These are phyloP conservation scores for Mycena epipterygia DNA, from an alignment of 768 basidiomycete species.

Conservation along the genomic window DNA sequence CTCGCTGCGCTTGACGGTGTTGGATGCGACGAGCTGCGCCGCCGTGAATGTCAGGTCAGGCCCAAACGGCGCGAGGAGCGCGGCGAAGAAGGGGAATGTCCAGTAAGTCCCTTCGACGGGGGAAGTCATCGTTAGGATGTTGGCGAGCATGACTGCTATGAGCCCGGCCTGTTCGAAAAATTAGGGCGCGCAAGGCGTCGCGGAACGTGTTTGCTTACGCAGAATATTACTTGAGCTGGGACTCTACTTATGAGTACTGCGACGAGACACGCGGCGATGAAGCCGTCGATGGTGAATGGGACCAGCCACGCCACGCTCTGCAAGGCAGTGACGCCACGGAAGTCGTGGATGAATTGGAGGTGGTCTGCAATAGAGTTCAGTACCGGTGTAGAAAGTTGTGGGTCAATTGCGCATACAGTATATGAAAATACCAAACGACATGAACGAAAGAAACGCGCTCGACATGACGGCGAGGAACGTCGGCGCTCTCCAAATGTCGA, in stretches of 20 bases:
- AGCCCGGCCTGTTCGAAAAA: background rate
- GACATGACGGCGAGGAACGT: slow-evolving; percentile 20
- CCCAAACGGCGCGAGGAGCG: slow-evolving; percentile 13
- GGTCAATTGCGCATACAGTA: background rate
- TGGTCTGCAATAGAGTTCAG: background rate
- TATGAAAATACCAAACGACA: slow-evolving; percentile 22
- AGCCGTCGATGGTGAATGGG: slow-evolving; percentile 18
- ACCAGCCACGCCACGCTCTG: slow-evolving; percentile 15
- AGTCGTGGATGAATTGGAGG: slow-evolving; percentile 16
- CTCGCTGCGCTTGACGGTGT: slow-evolving; percentile 14
- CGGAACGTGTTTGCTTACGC: background rate
- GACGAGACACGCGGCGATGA: slow-evolving; percentile 15
- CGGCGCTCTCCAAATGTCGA: slow-evolving; percentile 15
- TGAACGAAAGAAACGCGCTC: slow-evolving; percentile 15
- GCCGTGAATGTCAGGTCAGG: slow-evolving; percentile 19
- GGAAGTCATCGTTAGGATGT: slow-evolving; percentile 15
- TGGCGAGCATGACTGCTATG: slow-evolving; percentile 12
- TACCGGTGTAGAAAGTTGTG: background rate
- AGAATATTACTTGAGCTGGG: slow-evolving; percentile 14
- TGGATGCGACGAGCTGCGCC: slow-evolving; percentile 15
- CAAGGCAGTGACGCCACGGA: slow-evolving; percentile 7
- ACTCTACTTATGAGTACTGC: slow-evolving; percentile 16
- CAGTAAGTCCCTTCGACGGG: slow-evolving; percentile 10
- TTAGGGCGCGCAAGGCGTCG: background rate
- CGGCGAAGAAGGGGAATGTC: slow-evolving; percentile 9